Evolutionary conservation across 2,329 filamentous ascomycete genomes (phyloP), one percentile per base, ranked within the genome.

Genomic region (Alternaria gansuensis): DNA sequence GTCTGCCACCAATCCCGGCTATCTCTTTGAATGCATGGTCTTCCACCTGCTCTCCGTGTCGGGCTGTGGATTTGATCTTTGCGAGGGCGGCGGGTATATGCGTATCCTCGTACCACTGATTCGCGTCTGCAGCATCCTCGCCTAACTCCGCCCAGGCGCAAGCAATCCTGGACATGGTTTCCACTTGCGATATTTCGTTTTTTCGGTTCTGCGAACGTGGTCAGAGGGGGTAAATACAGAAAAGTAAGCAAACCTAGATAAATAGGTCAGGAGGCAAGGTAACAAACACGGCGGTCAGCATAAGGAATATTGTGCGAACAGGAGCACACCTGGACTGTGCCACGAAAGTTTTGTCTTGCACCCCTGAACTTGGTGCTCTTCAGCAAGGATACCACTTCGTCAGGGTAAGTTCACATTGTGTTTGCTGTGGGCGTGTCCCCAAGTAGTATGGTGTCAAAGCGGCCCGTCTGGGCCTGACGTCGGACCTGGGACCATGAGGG

Each of bases 21-120:
- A 66, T 50, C 23, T 66, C 64, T 39, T 59, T 54, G 33, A 66
- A 66, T 14, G 58, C 48, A 34, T 59, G 61, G 7, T 66, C 64
- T n/a, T 55, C 51, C 3, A 43, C 50, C 28, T 49, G 40, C 37
- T 63, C 62, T 33, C 39, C 57, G 44, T 53, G 43, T 43, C 57
- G 55, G 36, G 57, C 57, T n/a, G 45, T 49, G 11, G 54, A 55
- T 4, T 54, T 58, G 28, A 63, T 51, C 39, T 59, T 59, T 28
- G 36, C 28, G 17, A 60, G 51, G 9, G 54, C 34, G 33, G 51
- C 49, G n/a, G 62, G 49, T 21, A 66, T 34, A 41, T 59, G 61
- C 17, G 43, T 56, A 21, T 52, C 34, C 50, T 60, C 54, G 36
- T 66, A 63, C 59, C 57, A 63, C 26, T 54, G 23, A 26, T 28